phyloP scores from a whole-genome alignment of 306 rosid genomes.

The Ormosia semicastrata region DNA sequence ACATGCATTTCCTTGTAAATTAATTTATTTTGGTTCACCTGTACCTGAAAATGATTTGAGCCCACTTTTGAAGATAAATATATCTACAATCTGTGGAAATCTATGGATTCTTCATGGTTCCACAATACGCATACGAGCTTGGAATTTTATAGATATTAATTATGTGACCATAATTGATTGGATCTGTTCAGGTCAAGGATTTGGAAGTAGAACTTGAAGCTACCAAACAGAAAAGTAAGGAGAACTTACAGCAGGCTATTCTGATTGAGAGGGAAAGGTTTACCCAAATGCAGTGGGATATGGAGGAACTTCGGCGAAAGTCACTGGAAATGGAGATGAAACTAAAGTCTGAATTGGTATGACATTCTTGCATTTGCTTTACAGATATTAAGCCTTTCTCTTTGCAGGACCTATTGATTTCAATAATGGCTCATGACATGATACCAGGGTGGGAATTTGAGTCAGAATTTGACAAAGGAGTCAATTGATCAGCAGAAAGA shows the following conservation, averaged over 20 bases:
- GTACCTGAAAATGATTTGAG: constrained; percentile 13
- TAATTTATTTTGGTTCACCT: neutral
- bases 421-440: constrained; percentile 15
- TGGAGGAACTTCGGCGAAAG: constrained; percentile 93
- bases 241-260: constrained; percentile 95
- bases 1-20: constrained; percentile 14
- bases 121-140: neutral
- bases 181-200: constrained; percentile 86
- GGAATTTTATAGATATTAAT: neutral
- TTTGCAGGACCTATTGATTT: constrained; percentile 17
- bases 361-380: constrained; percentile 29
- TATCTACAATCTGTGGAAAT: neutral
- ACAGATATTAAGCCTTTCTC: constrained; percentile 12
- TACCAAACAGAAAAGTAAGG: constrained; percentile 76
- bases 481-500: constrained; percentile 47
- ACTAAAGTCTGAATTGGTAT: constrained; percentile 74
- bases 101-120: constrained; percentile 12
- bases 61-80: constrained; percentile 8
- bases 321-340: constrained; percentile 93
- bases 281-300: constrained; percentile 98
- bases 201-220: constrained; percentile 93
- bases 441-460: constrained; percentile 56
- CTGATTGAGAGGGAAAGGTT: constrained; percentile 88
- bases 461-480: constrained; percentile 39
- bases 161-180: constrained; percentile 22